Base-by-base conservation (phyloP, 2,329 filamentous ascomycete genomes). In the Calonectria crousiana region DNA sequence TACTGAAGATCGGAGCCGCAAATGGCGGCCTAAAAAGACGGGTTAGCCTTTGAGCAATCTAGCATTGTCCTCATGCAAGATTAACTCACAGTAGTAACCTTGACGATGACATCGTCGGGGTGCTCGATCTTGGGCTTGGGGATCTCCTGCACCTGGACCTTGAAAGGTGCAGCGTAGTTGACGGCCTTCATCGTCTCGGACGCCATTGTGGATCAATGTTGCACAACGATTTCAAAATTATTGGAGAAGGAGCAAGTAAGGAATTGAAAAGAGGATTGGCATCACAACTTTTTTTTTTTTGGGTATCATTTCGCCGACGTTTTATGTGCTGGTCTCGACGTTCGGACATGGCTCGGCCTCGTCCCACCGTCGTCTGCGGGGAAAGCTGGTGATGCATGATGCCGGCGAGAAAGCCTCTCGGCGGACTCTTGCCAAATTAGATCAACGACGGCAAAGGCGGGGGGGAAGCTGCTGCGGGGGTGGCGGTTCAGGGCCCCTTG, bases 81-180 rank as follows among this genome's bases (percentile, higher is more conserved):
- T 32, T 16, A 67, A 68, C 89, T 86, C 66, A 91, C 89, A 9
- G 91, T 93, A 0, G 92, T 93, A 44, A 93, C 90, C 78, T 92
- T 93, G 82, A 93, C 89, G 73, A 93, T 90, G 41, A 89, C 87
- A 84, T 93, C 91, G 83, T 93, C 91, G 2, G 91, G 91, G 82
- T 93, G 91, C 80, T 92, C 84, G 28, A 94, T 85, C 79, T 87
- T 89, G 0, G 92, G 92, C 58, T 87, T 80, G 32, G 89, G 87
- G 10, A 92, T 88, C 30, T 93, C 89, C 78, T 91, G 88, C 65
- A 93, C 89, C n/a, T 89, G 88, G 74, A 93, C 91, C 82, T 90
- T 89, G 84, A 89, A 91, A 0, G 91, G 89, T 1, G 90, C 91
- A 56, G 91, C 88, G 78, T 93, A 93, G 79, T 92, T 91, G 70